A percentile compares a stretch with the other conserved stretches of the same genome.
Conservation (phyloP, 2,329 filamentous ascomycete species). For the Parasarocladium wereldwijsianum region DNA sequence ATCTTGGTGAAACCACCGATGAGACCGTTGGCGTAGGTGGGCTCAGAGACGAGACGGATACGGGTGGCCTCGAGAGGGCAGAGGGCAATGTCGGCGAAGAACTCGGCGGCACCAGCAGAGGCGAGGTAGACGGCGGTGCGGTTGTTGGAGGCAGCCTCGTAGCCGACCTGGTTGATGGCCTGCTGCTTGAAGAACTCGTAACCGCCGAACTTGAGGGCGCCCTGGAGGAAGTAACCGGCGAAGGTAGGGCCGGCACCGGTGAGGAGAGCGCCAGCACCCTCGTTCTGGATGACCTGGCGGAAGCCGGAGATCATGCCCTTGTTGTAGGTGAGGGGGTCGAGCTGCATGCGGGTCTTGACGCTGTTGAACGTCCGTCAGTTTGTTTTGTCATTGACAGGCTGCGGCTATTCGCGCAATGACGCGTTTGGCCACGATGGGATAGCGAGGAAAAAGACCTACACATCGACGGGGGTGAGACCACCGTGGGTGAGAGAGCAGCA, state of each 20-base stretch:
- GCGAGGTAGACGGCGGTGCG: slow-evolving; percentile 69
- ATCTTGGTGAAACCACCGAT: slow-evolving; percentile 73
- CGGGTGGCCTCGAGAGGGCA: slow-evolving; percentile 88
- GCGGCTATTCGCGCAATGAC: no score
- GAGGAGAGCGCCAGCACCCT: slow-evolving; percentile 74
- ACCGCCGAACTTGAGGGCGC: slow-evolving; percentile 85
- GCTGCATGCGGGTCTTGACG: slow-evolving; percentile 92
- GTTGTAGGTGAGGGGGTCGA: slow-evolving; percentile 84
- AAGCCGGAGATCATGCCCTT: slow-evolving; percentile 74
- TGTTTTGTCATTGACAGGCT: no score
- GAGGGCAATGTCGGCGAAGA: slow-evolving; percentile 67
- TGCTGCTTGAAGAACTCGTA: slow-evolving; percentile 97
- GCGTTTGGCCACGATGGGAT: background rate
- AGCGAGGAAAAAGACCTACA: slow-evolving; percentile 54
- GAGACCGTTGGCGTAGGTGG: slow-evolving; percentile 70
- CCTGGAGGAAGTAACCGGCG: slow-evolving; percentile 88
- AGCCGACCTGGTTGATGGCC: slow-evolving; percentile 65
- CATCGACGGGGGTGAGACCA: slow-evolving; percentile 93
- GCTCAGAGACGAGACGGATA: slow-evolving; percentile 84
- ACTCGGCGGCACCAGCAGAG: slow-evolving; percentile 49
- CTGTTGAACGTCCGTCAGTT: slow-evolving; percentile 28
- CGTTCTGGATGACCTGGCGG: slow-evolving; percentile 68
- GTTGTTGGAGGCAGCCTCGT: slow-evolving; percentile 65
- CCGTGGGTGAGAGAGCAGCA: slow-evolving; percentile 98
- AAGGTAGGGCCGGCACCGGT: slow-evolving; percentile 77